phyloP scores from a whole-genome alignment of 805 yeast species.

The Pichia insulana region DNA sequence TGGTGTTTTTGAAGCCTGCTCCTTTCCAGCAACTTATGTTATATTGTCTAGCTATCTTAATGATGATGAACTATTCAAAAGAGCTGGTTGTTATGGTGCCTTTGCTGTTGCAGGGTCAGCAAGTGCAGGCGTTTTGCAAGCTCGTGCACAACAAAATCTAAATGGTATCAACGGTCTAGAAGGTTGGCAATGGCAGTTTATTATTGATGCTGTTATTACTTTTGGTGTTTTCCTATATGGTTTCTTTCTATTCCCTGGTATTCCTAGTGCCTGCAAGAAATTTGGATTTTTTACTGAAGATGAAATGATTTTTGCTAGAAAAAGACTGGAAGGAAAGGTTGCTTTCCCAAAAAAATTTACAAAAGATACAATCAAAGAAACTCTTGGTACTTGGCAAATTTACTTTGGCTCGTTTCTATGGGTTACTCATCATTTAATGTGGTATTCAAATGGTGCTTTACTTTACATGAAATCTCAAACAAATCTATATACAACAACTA shows the following conservation, averaged over 20 bases:
- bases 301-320: constrained; percentile 38
- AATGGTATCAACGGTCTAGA: constrained; percentile 19
- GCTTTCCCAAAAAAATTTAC: constrained; percentile 35
- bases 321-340: constrained; percentile 30
- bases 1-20: constrained; percentile 65
- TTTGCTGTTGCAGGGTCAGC: constrained; percentile 57
- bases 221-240: constrained; percentile 22
- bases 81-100: constrained; percentile 54
- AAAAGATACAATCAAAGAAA: constrained; percentile 32
- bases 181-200: constrained; percentile 52
- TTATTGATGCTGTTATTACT: constrained; percentile 39
- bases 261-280: constrained; percentile 28
- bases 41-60: constrained; percentile 50
- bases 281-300: constrained; percentile 31
- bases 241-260: constrained; percentile 46
- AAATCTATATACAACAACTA: constrained; percentile 7
- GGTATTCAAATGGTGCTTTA: constrained; percentile 22
- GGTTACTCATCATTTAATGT: constrained; percentile 27
- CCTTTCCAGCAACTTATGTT: constrained; percentile 54
- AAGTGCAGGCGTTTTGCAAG: constrained; percentile 48
- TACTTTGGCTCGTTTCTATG: constrained; percentile 17
- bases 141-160: constrained; percentile 27
- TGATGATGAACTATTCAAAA: constrained; percentile 47
- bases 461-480: constrained; percentile 20
- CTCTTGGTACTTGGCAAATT: constrained; percentile 36